Conservation (phyloP, 192 early-diverging fungal genomes). For the Backusella sp. region DNA sequence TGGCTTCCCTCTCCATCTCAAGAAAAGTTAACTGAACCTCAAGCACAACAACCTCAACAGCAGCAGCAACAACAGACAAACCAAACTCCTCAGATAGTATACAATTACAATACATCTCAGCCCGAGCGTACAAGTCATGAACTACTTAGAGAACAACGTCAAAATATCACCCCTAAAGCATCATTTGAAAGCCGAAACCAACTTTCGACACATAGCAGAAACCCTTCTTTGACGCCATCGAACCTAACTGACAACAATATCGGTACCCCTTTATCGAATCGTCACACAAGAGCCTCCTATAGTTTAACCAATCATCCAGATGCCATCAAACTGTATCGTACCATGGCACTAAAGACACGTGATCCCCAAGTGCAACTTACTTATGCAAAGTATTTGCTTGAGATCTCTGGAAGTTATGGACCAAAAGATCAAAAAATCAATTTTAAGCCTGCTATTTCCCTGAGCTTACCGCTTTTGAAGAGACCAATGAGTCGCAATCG, state of each 20-base stretch:
- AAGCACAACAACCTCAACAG: neutral
- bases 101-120: neutral
- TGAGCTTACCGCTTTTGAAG: conserved; percentile 4
- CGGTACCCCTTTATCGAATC: neutral
- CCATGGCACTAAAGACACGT: conserved; percentile 74
- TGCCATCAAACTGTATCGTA: conserved; percentile 64
- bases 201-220: neutral
- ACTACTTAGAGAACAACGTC: neutral
- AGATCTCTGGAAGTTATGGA: conserved; percentile 51
- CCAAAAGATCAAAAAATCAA: neutral
- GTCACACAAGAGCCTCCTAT: conserved; percentile 17
- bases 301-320: conserved; percentile 29
- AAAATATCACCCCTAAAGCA: neutral
- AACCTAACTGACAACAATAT: neutral
- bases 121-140: neutral
- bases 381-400: conserved; percentile 75
- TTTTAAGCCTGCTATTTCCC: conserved; percentile 2
- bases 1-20: neutral
- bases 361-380: conserved; percentile 70
- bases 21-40: neutral
- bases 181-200: neutral
- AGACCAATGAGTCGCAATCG: neutral
- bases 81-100: neutral
- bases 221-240: conserved; percentile 1
- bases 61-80: neutral